A percentile compares a stretch with the other conserved stretches of the same genome.
Conservation (phyloP, 2,329 filamentous ascomycete genomes). For the Colletotrichum salicis region DNA sequence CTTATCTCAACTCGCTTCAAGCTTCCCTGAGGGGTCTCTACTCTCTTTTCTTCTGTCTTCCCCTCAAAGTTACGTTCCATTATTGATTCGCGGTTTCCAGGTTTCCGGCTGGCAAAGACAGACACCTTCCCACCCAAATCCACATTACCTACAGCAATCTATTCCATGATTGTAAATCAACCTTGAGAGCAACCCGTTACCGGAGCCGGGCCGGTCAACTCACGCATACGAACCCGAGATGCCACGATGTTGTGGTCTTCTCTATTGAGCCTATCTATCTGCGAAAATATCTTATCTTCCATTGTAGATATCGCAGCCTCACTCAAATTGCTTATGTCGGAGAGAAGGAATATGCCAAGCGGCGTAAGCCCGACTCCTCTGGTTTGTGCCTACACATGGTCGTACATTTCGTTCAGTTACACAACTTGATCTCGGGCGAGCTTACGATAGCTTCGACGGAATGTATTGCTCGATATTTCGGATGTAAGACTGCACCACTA, state of each 20-base stretch:
- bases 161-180: background rate
- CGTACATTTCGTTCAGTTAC: background rate
- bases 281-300: background rate
- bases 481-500: background rate
- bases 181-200: slow-evolving; percentile 19
- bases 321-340: background rate
- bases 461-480: background rate
- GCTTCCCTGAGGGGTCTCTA: background rate
- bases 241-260: background rate
- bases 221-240: background rate
- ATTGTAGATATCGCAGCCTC: background rate
- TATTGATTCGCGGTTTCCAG: background rate
- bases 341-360: slow-evolving; percentile 1
- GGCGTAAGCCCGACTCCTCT: background rate
- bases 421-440: background rate
- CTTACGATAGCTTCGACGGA: background rate
- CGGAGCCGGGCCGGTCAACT: slow-evolving; percentile 13
- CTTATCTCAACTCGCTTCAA: slow-evolving; percentile 27
- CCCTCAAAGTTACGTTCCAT: slow-evolving; percentile 14
- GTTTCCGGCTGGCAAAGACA: background rate
- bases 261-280: background rate
- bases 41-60: background rate
- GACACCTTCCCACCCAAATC: background rate
- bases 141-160: background rate
- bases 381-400: background rate